Base-by-base conservation (phyloP, 768 basidiomycete species). In the Amanita phalloides region DNA sequence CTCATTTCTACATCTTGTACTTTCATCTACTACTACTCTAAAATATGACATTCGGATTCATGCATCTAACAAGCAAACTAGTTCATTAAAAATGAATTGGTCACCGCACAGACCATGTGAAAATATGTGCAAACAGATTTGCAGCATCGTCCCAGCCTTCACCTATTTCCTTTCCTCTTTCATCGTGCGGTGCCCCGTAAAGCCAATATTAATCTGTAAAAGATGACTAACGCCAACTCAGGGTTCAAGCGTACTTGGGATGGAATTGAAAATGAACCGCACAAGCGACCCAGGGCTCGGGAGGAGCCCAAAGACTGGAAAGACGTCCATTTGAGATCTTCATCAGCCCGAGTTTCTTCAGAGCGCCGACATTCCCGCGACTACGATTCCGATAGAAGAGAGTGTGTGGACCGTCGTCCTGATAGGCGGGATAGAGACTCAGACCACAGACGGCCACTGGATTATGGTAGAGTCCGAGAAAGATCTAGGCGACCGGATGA, bases 141-240 rank as follows among this genome's bases (percentile, higher is more conserved):
- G 37, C 52, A 20, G 28, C 38, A 21, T 17, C 47, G n/a, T 17
- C 45, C 50, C 32, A 23, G 21, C 35, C 37, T 41, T 38, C 51
- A 47, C 48, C 11, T 45, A 53, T 49, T 59, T 58, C 47, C 56
- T 62, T 55, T 60, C 38, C 58, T 59, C 67, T 71, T 71, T 70
- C 67, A 84, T 85, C 84, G 83, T 86, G 84, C 82, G 84, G 84
- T 83, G 77, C 77, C 72, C 76, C 73, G 82, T 84, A 84, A 83
- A 74, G 74, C 76, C 60, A 66, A 68, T 69, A 61, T 66, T 49
- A 53, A 60, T 54, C 56, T 59, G 53, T 57, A 61, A 63, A 75
- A 76, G 68, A 78, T 88, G 84, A 81, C 86, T 88, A 86, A 90
- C 78, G 68, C 80, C 64, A 72, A 82, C 74, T 76, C 86, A 88